Conservation (phyloP, 345 rosid species). For the Microcos paniculata region DNA sequence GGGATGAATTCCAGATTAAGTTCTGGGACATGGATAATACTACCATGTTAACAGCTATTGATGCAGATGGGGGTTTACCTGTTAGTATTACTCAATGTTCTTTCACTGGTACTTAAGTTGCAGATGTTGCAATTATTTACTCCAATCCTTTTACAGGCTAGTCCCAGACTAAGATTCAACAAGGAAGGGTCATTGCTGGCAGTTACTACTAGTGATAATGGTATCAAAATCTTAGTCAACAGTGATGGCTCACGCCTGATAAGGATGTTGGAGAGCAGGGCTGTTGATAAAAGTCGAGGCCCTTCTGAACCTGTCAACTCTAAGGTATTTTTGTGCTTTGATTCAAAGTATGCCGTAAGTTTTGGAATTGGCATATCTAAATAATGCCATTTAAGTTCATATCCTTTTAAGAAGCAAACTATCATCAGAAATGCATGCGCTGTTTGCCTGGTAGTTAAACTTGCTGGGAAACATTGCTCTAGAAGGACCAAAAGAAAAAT, state of each 20-base stretch:
- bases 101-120: neutral
- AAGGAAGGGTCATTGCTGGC: constrained; percentile 64
- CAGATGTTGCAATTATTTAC: neutral
- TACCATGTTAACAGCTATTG: constrained; percentile 40
- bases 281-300: constrained; percentile 38
- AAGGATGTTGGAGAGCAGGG: constrained; percentile 42
- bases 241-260: constrained; percentile 46
- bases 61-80: constrained; percentile 65
- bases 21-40: constrained; percentile 71
- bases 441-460: neutral
- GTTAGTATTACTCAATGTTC: constrained; percentile 31
- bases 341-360: neutral
- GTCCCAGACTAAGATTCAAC: constrained; percentile 62
- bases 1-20: constrained; percentile 60
- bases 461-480: constrained; percentile 5
- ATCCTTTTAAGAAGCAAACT: neutral
- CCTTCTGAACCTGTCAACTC: constrained; percentile 42
- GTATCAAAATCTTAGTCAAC: constrained; percentile 54
- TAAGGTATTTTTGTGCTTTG: constrained; percentile 32
- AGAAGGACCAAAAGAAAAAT: neutral
- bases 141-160: constrained; percentile 39
- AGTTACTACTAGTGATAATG: constrained; percentile 57
- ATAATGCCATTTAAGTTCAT: neutral
- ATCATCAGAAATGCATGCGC: neutral
- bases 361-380: neutral